Conservation (phyloP, 2,329 filamentous ascomycete species). For the Alternaria sp. region DNA sequence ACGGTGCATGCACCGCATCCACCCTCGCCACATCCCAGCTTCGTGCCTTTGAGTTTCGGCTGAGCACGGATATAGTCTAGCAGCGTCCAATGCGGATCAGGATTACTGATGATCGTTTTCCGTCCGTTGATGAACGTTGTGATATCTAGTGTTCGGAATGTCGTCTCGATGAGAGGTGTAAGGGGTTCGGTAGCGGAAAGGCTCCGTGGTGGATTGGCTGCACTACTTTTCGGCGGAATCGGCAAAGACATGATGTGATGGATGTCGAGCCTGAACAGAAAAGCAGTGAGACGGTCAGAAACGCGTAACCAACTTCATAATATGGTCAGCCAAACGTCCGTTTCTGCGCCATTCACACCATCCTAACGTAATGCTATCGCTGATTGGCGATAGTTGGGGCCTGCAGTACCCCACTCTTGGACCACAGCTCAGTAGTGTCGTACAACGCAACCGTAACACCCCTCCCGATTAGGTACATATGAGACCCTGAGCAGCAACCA, state of each 20-base stretch:
- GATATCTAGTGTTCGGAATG: conserved; percentile 76
- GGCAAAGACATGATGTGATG: conserved; percentile 44
- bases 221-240: conserved; percentile 40
- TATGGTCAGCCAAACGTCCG: conserved; percentile 3
- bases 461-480: conserved; percentile 42
- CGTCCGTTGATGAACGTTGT: conserved; percentile 93
- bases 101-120: conserved; percentile 79
- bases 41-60: conserved; percentile 92
- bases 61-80: conserved; percentile 83
- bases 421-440: not conserved
- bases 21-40: conserved; percentile 93
- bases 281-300: not conserved
- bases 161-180: conserved; percentile 73
- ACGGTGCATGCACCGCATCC: conserved; percentile 96
- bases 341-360: conserved; percentile 21
- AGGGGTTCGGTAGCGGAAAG: conserved; percentile 56
- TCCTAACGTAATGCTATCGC: conserved; percentile 35
- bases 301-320: conserved; percentile 11
- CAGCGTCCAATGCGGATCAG: conserved; percentile 89
- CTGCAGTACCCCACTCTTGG: conserved; percentile 36
- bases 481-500: conserved; percentile 27
- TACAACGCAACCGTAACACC: conserved; percentile 17
- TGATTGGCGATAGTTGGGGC: conserved; percentile 28
- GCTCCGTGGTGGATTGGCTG: conserved; percentile 37
- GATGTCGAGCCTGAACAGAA: conserved; percentile 3